Conservation (phyloP, 1,284 basidiomycete genomes). For the Phylloporus sp. region DNA sequence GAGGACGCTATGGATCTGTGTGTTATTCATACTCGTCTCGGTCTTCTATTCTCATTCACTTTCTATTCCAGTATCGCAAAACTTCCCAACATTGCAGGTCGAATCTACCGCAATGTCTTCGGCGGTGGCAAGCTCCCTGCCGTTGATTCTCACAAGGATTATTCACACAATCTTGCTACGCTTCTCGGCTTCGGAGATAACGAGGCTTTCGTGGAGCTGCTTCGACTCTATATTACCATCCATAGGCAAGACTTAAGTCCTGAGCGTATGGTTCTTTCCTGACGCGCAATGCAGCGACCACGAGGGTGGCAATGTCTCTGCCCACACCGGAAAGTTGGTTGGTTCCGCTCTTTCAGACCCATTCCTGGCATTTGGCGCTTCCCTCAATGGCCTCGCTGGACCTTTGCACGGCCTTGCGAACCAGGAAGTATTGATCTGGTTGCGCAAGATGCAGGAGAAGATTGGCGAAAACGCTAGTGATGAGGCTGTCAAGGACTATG, state of each 20-base stretch:
- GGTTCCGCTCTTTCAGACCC: constrained; percentile 98
- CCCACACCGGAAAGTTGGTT: constrained; percentile 96
- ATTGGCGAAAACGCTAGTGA: constrained; percentile 84
- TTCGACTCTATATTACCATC: constrained; percentile 97
- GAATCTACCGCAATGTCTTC: constrained; percentile 96
- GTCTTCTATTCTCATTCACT: constrained; percentile 13
- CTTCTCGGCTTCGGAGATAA: constrained; percentile 95
- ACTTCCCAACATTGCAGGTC: constrained; percentile 95
- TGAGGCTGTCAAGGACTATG: constrained; percentile 89
- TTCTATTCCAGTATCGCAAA: constrained; percentile 83
- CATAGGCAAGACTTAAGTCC: constrained; percentile 61
- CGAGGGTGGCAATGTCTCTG: constrained; percentile 98
- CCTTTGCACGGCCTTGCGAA: constrained; percentile 97
- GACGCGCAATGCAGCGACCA: constrained; percentile 69
- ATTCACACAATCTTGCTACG: constrained; percentile 91
- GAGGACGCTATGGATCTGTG: constrained; percentile 97
- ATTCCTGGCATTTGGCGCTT: constrained; percentile 94
- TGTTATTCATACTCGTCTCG: constrained; percentile 27
- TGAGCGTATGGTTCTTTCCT: constrained; percentile 1
- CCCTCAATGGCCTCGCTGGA: constrained; percentile 95
- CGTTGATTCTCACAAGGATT: constrained; percentile 89
- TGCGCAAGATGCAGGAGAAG: constrained; percentile 86
- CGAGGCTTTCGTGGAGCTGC: constrained; percentile 89
- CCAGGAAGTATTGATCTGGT: constrained; percentile 93
- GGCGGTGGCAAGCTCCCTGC: constrained; percentile 88